These are phyloP conservation scores for Xylaria sp. DNA, from an alignment of 2,329 filamentous ascomycete genomes.

Conservation along the genomic window DNA sequence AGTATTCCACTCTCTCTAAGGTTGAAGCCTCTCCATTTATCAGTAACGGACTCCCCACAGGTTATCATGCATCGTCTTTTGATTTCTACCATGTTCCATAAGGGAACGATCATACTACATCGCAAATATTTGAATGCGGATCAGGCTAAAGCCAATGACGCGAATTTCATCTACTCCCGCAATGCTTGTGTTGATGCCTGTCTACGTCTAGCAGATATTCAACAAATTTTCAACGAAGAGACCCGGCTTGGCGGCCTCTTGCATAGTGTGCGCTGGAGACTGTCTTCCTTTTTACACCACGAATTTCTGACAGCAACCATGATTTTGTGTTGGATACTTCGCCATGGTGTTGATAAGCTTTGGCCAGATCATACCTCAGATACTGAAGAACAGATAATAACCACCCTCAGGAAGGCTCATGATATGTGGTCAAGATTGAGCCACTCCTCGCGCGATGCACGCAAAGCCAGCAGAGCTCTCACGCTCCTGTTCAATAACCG, in stretches of 20 bases:
- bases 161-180: slow-evolving; percentile 12
- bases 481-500: slow-evolving; percentile 21
- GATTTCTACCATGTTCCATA: slow-evolving; percentile 26
- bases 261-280: slow-evolving; percentile 25
- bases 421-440: slow-evolving; percentile 19
- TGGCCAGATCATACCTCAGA: slow-evolving; percentile 14
- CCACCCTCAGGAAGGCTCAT: slow-evolving; percentile 15
- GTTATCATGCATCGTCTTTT: slow-evolving; percentile 27
- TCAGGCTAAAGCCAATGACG: slow-evolving; percentile 4
- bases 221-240: slow-evolving; percentile 26
- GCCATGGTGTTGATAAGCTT: slow-evolving; percentile 16
- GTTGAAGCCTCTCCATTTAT: slow-evolving; percentile 19
- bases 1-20: slow-evolving; percentile 17
- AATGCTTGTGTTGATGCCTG: slow-evolving; percentile 28
- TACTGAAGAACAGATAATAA: slow-evolving; percentile 13
- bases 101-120: slow-evolving; percentile 26
- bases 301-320: slow-evolving; percentile 28
- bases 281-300: slow-evolving; percentile 19
- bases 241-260: slow-evolving; percentile 16
- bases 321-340: slow-evolving; percentile 25
- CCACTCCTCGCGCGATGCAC: slow-evolving; percentile 25
- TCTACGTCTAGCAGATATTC: slow-evolving; percentile 23
- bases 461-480: slow-evolving; percentile 17
- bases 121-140: slow-evolving; percentile 22
- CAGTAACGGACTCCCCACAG: slow-evolving; percentile 24